Base-by-base conservation (phyloP, 306 rosid genomes). In the Purshia tridentata region DNA sequence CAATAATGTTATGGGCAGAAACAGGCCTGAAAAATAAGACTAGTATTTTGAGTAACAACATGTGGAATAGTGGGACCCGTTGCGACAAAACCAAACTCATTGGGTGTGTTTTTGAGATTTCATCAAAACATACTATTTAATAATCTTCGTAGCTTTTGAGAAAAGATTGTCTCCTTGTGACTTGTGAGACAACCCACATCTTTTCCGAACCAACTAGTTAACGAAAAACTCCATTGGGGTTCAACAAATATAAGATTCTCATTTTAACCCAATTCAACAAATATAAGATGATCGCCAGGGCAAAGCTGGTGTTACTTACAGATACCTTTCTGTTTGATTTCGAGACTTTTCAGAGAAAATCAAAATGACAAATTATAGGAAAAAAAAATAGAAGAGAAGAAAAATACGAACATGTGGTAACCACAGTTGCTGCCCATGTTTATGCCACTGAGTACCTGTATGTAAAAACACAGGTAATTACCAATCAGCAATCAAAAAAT, bases 371-470 rank as follows among this genome's bases (percentile, higher is more conserved):
- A 58, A 72, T 23, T 42, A 18, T 12, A n/a, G 11, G 10, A 15
- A 18, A 51, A 14, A 20, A 1, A 15, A 29, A 39, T 6, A 70
- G 48, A 50, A 19, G 44, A 56, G 46, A 55, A 23, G 35, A 29
- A 3, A 29, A 53, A 19, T 58, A 82, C 94, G 78, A 62, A 94
- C 97, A 84, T 81, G 78, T 94, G 96, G 84, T 86, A 88, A 76
- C 98, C 96, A 37, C 92, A 84, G 89, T 94, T 89, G 91, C 92
- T 85, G 81, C 97, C 98, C 91, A 51, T 89, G 86, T 93, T 93
- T 60, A 91, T 93, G 88, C 97, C 98, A 83, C 97, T 94, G 84
- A 94, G 57, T 69, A 94, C 94, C 97, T 93, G 89, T 72, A 65
- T 42, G 54, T 53, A 44, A 54, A 74, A 77, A 73, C 20, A 53